Percentiles rank a stretch among this genome's conserved stretches.
Evolutionary conservation across 257 asterid genomes (phyloP).

Genomic region (Capsicum pubescens): DNA sequence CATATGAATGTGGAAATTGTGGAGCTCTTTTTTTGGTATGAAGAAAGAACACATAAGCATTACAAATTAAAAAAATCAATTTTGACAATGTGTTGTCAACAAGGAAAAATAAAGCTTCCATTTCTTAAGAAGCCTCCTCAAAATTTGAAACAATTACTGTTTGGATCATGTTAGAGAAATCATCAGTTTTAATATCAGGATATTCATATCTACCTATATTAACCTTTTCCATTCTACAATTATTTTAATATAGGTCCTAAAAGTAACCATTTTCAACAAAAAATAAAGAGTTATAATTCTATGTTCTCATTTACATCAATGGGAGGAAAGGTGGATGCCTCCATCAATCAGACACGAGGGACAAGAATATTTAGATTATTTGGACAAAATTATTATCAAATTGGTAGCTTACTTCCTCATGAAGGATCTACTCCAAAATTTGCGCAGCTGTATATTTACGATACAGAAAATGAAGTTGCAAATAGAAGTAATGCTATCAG

Average conservation of each 20-base stretch:
- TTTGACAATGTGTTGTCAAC: neutral
- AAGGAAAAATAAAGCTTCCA: neutral
- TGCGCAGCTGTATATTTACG: neutral
- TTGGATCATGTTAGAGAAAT: neutral
- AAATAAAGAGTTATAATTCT: too few relatives aligned
- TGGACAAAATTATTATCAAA: too few relatives aligned
- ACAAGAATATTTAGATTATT: too few relatives aligned
- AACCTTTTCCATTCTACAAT: neutral
- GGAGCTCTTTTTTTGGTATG: neutral
- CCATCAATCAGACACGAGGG: too few relatives aligned
- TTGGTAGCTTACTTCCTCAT: too few relatives aligned
- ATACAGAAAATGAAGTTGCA: neutral
- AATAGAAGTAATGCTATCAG: neutral
- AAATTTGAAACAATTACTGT: neutral
- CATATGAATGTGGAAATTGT: neutral
- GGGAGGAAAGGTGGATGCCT: too few relatives aligned
- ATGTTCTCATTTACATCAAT: too few relatives aligned
- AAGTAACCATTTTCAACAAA: too few relatives aligned
- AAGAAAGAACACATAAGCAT: neutral
- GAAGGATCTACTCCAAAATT: too few relatives aligned
- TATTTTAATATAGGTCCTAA: neutral
- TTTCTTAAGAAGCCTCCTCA: neutral
- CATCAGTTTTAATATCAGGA: neutral
- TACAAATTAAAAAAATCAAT: neutral
- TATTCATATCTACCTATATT: neutral